Conservation (phyloP, 805 yeast species). For the Candida insectorum region DNA sequence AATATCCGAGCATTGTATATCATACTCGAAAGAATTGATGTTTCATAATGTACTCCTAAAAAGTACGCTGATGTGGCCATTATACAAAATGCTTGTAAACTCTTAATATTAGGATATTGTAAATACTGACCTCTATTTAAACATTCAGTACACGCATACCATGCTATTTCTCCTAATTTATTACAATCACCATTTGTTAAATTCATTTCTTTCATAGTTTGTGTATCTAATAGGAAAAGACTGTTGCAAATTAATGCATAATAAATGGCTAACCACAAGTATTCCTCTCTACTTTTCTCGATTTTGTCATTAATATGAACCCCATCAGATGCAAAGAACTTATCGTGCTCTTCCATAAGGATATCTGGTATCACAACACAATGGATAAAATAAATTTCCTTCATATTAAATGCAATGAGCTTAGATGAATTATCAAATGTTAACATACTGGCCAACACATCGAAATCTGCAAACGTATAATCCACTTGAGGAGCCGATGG, state of each 20-base stretch:
- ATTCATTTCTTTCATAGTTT: slow-evolving; percentile 14
- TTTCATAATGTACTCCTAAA: slow-evolving; percentile 26
- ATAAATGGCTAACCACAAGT: slow-evolving; percentile 24
- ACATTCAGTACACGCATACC: slow-evolving; percentile 27
- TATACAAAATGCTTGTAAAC: slow-evolving; percentile 23
- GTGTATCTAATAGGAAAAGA: slow-evolving; percentile 20
- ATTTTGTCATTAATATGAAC: slow-evolving; percentile 23
- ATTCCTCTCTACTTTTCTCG: slow-evolving; percentile 19
- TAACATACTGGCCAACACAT: slow-evolving; percentile 4
- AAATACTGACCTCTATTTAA: slow-evolving; percentile 28
- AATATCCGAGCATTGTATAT: slow-evolving; percentile 20
- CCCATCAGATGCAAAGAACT: slow-evolving; percentile 18
- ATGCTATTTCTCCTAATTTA: slow-evolving; percentile 21
- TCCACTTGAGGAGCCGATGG: too few species aligned
- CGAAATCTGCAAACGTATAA: slow-evolving; percentile 3
- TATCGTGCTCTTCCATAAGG: slow-evolving; percentile 10
- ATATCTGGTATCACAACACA: slow-evolving; percentile 10
- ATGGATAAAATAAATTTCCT: slow-evolving; percentile 16
- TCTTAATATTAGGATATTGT: slow-evolving; percentile 21
- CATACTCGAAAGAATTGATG: slow-evolving; percentile 17
- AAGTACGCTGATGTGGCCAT: slow-evolving; percentile 21
- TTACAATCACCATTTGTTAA: slow-evolving; percentile 21
- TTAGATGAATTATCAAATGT: slow-evolving; percentile 3
- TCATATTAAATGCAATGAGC: slow-evolving; percentile 10
- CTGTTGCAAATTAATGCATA: slow-evolving; percentile 28